These are phyloP conservation scores for bread wheat (Triticum aestivum) DNA, from an alignment of 176 grass and related monocot species.

Conservation along the genomic window DNA sequence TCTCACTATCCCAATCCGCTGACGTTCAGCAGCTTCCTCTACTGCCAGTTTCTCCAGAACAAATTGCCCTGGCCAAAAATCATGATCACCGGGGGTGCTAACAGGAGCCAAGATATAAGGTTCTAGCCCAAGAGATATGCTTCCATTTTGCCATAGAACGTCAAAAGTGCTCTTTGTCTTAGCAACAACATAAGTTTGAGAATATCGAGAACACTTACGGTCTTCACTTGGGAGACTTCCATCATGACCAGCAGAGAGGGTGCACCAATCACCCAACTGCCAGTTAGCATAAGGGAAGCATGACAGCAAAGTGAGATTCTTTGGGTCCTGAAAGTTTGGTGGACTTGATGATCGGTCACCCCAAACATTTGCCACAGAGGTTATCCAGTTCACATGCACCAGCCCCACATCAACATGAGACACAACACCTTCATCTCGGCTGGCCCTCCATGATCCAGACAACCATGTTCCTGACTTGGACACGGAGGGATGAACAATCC, in stretches of 20 bases:
- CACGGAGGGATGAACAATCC: constrained; percentile 45
- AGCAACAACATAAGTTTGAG: constrained; percentile 64
- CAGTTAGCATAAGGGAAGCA: constrained; percentile 84
- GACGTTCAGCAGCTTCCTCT: constrained; percentile 25
- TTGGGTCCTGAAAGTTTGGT: constrained; percentile 64
- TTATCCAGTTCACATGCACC: constrained; percentile 83
- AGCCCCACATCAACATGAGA: constrained; percentile 68
- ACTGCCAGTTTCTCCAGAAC: constrained; percentile 74
- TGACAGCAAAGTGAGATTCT: constrained; percentile 66
- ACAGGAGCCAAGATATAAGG: constrained; percentile 64
- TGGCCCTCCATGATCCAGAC: constrained; percentile 68
- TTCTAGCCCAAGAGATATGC: constrained; percentile 62
- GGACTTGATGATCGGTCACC: constrained; percentile 57
- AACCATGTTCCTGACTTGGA: constrained; percentile 64
- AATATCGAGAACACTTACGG: constrained; percentile 44
- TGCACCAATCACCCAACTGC: constrained; percentile 98
- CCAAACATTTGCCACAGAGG: constrained; percentile 65
- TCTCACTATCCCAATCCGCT: constrained; percentile 68
- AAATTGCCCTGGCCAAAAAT: constrained; percentile 94
- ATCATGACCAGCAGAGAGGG: constrained; percentile 30
- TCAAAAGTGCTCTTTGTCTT: constrained; percentile 82
- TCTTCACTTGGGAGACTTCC: constrained; percentile 27
- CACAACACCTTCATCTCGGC: constrained; percentile 63
- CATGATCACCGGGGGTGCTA: constrained; percentile 82
- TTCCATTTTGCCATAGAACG: constrained; percentile 93